phyloP scores from a whole-genome alignment of 2,329 filamentous ascomycete genomes.

The Cryphonectria parasitica region DNA sequence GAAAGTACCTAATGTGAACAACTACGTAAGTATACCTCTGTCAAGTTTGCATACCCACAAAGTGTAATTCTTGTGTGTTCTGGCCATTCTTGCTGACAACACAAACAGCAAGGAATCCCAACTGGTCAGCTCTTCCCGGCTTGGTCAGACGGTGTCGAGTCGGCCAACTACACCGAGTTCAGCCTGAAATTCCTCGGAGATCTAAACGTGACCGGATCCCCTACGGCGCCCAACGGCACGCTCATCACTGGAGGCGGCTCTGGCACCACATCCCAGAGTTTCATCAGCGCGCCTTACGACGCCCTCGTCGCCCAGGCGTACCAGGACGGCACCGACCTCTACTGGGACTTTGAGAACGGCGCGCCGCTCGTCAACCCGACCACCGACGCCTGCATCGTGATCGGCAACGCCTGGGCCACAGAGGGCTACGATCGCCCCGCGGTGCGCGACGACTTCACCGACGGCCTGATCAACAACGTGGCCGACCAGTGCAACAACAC shows the following conservation, averaged over 20 bases:
- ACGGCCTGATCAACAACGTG: conserved; percentile 59
- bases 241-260: conserved; percentile 49
- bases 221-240: conserved; percentile 48
- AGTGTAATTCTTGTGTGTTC: not conserved
- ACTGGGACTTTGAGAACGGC: conserved; percentile 58
- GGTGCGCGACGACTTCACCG: conserved; percentile 68
- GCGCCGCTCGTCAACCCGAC: conserved; percentile 39
- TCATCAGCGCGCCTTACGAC: conserved; percentile 56
- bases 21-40: conserved; percentile 34
- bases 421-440: conserved; percentile 69
- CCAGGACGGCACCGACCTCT: conserved; percentile 59
- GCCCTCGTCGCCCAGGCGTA: conserved; percentile 55
- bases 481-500: conserved; percentile 64
- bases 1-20: conserved; percentile 48
- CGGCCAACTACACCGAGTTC: conserved; percentile 41
- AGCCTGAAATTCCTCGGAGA: conserved; percentile 33
- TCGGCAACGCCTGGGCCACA: conserved; percentile 70
- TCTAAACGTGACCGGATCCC: conserved; percentile 21
- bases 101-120: not conserved
- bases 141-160: conserved; percentile 46
- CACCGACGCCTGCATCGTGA: conserved; percentile 67
- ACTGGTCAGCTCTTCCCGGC: conserved; percentile 36
- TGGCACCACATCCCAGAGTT: conserved; percentile 44
- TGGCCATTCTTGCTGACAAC: not conserved
- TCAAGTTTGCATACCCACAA: not conserved